phyloP scores from a whole-genome alignment of 805 yeast genomes.

The Torulaspora indica region DNA sequence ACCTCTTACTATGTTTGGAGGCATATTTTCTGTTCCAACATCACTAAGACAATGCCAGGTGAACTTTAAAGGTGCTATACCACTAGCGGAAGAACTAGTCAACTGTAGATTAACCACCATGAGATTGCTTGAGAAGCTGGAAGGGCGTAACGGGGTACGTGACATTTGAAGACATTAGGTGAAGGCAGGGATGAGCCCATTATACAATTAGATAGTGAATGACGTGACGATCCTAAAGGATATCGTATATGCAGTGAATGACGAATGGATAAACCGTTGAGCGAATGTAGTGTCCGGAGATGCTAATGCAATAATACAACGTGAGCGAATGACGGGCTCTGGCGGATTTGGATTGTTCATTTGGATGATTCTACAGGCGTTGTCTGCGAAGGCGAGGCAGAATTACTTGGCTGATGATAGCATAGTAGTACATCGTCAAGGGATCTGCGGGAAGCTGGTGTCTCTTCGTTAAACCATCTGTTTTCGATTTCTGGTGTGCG shows the following conservation, averaged over 20 bases:
- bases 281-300: neutral
- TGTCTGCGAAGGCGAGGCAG: slow-evolving; percentile 18
- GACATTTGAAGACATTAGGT: neutral
- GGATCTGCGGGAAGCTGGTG: slow-evolving; percentile 24
- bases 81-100: slow-evolving; percentile 21
- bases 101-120: slow-evolving; percentile 21
- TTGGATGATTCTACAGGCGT: slow-evolving; percentile 2
- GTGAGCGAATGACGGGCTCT: slow-evolving; percentile 6
- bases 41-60: slow-evolving; percentile 29
- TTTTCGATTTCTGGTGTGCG: slow-evolving; percentile 27
- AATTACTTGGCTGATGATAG: slow-evolving; percentile 28
- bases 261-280: neutral
- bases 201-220: slow-evolving; percentile 1
- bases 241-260: slow-evolving; percentile 6
- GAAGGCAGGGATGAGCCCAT: neutral
- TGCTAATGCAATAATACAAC: slow-evolving; percentile 6
- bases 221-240: neutral
- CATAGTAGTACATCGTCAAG: slow-evolving; percentile 33
- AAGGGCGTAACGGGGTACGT: neutral
- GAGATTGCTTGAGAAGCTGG: slow-evolving; percentile 3
- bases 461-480: slow-evolving; percentile 20
- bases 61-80: slow-evolving; percentile 25
- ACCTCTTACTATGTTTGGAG: slow-evolving; percentile 34
- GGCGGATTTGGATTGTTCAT: neutral
- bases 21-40: slow-evolving; percentile 26